Base-by-base conservation (phyloP, 164 flowering plant genomes). In the Chloranthus sessilifolius region DNA sequence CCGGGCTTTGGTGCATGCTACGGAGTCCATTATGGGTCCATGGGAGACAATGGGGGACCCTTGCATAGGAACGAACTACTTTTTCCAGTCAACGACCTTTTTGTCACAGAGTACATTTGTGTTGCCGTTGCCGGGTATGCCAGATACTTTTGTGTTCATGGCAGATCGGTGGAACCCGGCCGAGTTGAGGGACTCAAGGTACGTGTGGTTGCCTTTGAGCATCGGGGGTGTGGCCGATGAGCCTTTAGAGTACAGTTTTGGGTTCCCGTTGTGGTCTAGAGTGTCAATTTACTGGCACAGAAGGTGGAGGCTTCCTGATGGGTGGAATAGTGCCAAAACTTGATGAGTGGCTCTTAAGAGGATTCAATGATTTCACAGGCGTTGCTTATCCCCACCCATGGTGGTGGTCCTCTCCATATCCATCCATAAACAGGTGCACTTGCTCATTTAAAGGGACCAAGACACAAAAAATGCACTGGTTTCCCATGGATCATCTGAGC, bases 21-120 rank as follows among this genome's bases (percentile, higher is more conserved):
- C 99, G 0, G 97, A 84, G 49, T 86, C 97, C 10, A 68, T 92
- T 28, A 67, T 86, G 84, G 99, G 99, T 11, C 92, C 89, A 2
- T 92, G 99, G 99, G 95, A 92, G 58, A 79, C 89, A 0, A 38
- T 92, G 68, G 95, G 95, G 30, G 86, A 86, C 59, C 99, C 99
- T 2, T 88, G 95, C 52, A 52, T 81, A 7, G 99, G 96, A 33
- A 97, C 95, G 54, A 86, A 74, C 66, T 79, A 79, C 63, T 42
- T 81, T 25, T 82, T 74, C 35, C 56, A 78, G 30, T 64, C 61
- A 1, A 74, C 97, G 1, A 86, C 99, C 16, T 92, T 84, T 56
- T 86, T 92, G 53, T 64, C 99, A 3, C 95, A 92, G 66, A 74
- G 97, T 59, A 92, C 97, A 8, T 88, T 56, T 41, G 95, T 92